phyloP scores from a whole-genome alignment of 495 filamentous ascomycete species.

The Neurospora terricola region DNA sequence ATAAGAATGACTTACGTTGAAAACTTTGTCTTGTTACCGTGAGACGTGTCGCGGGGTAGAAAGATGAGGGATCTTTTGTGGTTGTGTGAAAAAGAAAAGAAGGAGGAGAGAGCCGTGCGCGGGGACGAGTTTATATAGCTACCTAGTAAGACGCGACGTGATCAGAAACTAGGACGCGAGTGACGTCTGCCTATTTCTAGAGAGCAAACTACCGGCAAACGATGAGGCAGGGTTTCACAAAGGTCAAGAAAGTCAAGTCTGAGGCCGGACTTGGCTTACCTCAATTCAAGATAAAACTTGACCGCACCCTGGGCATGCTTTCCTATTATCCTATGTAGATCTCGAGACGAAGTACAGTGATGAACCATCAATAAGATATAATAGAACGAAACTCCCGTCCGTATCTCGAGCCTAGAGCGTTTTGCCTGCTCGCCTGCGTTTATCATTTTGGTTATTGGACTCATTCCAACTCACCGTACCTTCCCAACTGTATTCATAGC shows the following conservation, averaged over 20 bases:
- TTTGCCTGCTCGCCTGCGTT: too few species aligned
- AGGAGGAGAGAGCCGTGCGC: neutral
- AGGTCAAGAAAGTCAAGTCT: neutral
- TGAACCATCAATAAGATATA: too few species aligned
- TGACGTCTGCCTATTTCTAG: neutral
- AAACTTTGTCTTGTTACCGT: neutral
- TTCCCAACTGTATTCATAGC: too few species aligned
- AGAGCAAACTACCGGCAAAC: neutral
- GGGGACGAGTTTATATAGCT: neutral
- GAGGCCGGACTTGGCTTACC: neutral
- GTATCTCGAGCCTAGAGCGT: too few species aligned
- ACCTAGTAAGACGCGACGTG: neutral
- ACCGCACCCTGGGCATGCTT: too few species aligned
- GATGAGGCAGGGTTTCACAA: neutral
- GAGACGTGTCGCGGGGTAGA: neutral
- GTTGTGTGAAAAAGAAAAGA: neutral
- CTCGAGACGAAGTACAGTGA: too few species aligned
- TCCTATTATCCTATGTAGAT: too few species aligned
- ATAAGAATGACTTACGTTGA: neutral
- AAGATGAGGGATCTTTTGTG: neutral
- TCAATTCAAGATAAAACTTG: too few species aligned
- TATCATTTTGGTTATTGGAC: too few species aligned
- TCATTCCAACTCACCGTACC: too few species aligned
- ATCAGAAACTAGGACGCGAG: neutral
- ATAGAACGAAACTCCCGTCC: too few species aligned